phyloP scores from a whole-genome alignment of 164 flowering plant genomes.

The Magnolia sinica region DNA sequence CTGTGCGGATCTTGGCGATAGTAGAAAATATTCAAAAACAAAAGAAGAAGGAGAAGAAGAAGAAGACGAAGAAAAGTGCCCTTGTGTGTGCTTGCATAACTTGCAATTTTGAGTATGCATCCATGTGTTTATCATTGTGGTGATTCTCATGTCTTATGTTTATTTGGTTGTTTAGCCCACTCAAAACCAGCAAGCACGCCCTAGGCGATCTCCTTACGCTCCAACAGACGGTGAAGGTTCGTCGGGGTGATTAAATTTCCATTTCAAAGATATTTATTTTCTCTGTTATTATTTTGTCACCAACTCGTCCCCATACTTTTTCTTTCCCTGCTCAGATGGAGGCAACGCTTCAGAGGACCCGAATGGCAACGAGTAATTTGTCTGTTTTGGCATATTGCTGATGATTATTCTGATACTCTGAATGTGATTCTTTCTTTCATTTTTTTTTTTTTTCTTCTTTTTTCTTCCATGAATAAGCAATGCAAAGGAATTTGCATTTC shows the following conservation, averaged over 20 bases:
- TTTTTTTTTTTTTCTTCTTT: too few relatives aligned
- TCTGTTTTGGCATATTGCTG: background rate
- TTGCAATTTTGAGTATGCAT: background rate
- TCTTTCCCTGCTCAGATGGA: background rate
- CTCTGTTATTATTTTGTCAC: too few relatives aligned
- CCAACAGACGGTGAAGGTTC: background rate
- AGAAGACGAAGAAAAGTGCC: too few relatives aligned
- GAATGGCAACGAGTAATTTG: background rate
- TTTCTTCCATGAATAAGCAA: background rate
- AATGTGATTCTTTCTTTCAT: background rate
- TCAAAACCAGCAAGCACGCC: constrained; percentile 1
- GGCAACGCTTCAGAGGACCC: background rate
- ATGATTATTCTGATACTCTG: background rate
- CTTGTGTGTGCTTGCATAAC: background rate
- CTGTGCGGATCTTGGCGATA: too few relatives aligned
- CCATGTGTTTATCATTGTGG: background rate
- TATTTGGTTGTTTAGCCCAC: background rate
- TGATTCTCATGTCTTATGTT: background rate
- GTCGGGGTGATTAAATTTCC: background rate
- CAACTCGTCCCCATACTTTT: background rate
- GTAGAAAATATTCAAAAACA: too few relatives aligned
- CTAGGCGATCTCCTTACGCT: constrained; percentile 5
- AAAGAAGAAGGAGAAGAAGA: too few relatives aligned
- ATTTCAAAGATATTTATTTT: background rate
- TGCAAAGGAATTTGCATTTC: background rate